Evolutionary conservation across 1,284 basidiomycete genomes (phyloP).

Genomic region (Trichosporon ovoides): DNA sequence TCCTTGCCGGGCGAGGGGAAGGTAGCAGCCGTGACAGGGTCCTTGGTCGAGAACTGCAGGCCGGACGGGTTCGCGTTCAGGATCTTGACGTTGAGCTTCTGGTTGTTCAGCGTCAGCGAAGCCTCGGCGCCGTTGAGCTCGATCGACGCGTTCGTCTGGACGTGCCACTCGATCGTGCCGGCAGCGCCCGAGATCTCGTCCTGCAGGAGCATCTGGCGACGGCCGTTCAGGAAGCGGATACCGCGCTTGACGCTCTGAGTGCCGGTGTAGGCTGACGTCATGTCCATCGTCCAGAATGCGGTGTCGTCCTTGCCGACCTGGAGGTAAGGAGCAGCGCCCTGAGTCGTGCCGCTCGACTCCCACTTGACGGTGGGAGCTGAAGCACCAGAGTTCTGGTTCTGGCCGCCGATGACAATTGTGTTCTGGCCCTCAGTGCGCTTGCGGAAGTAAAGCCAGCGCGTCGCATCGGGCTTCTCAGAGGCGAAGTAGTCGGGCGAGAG

Average conservation of each 20-base stretch:
- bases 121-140: slow-evolving; percentile 40
- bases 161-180: slow-evolving; percentile 71
- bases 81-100: slow-evolving; percentile 54
- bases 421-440: slow-evolving; percentile 97
- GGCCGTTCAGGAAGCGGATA: slow-evolving; percentile 75
- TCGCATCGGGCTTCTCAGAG: slow-evolving; percentile 64
- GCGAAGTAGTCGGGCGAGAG: slow-evolving; percentile 65
- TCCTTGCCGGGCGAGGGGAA: slow-evolving; percentile 39
- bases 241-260: slow-evolving; percentile 66
- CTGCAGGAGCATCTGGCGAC: slow-evolving; percentile 85
- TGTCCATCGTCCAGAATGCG: slow-evolving; percentile 75
- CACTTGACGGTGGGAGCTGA: slow-evolving; percentile 56
- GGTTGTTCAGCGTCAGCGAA: slow-evolving; percentile 61
- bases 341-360: slow-evolving; percentile 60
- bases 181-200: slow-evolving; percentile 66
- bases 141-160: slow-evolving; percentile 72
- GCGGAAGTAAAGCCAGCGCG: slow-evolving; percentile 87
- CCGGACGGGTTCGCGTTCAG: slow-evolving; percentile 53
- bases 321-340: slow-evolving; percentile 65
- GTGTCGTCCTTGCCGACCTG: slow-evolving; percentile 64
- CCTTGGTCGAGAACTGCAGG: slow-evolving; percentile 40
- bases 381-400: slow-evolving; percentile 81
- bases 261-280: slow-evolving; percentile 67
- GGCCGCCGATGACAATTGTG: slow-evolving; percentile 70
- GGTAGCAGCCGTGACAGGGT: slow-evolving; percentile 36